Percentiles rank a stretch among this genome's conserved stretches.
Conservation (phyloP, 768 basidiomycete species). For the Candolleomyces aberdarensis region DNA sequence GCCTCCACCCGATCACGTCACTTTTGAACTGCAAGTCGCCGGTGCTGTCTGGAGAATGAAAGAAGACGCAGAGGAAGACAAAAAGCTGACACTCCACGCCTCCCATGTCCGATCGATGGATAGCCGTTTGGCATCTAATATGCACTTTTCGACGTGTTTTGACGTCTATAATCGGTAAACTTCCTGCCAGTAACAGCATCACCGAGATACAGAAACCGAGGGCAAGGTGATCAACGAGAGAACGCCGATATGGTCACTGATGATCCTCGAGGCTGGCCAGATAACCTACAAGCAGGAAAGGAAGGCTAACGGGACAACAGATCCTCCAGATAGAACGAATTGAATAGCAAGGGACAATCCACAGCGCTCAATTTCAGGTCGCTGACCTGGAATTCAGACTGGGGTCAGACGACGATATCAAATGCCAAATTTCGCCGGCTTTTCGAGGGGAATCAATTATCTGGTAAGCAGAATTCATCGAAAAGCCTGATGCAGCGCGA, state of each 20-base stretch:
- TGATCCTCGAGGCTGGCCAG: not conserved
- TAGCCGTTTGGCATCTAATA: constrained; percentile 1
- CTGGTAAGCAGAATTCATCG: not conserved
- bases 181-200: constrained; percentile 4
- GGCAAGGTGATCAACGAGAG: not conserved
- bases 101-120: constrained; percentile 5
- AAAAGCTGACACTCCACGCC: not conserved
- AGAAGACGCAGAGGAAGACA: not conserved
- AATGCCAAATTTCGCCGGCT: not conserved
- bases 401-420: not conserved
- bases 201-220: not conserved
- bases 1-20: constrained; percentile 8
- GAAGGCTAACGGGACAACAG: too few relatives aligned
- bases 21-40: constrained; percentile 11
- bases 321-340: not conserved
- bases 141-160: not conserved
- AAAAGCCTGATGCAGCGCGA: constrained; percentile 4
- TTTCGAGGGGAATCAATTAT: not conserved
- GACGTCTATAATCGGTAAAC: constrained; percentile 1
- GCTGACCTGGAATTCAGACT: not conserved
- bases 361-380: not conserved
- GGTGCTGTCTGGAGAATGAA: not conserved
- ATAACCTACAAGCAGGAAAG: too few relatives aligned
- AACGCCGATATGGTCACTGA: not conserved
- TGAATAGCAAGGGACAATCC: too few relatives aligned